Percentiles rank a stretch among this genome's conserved stretches.
These are phyloP conservation scores for Xylaria sp. DNA, from an alignment of 495 filamentous ascomycete species.

Conservation along the genomic window DNA sequence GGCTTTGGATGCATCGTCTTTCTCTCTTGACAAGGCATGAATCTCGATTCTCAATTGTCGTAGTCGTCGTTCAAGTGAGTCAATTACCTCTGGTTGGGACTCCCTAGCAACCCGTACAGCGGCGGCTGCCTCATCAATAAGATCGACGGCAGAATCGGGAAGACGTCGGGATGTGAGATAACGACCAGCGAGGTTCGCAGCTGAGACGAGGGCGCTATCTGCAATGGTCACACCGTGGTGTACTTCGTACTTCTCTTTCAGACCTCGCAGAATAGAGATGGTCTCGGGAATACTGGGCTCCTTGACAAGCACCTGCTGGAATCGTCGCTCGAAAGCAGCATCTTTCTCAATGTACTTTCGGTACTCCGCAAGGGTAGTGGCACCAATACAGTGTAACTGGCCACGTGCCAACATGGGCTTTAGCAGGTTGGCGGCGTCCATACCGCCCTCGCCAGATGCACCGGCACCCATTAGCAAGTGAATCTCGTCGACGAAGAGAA, in stretches of 20 bases:
- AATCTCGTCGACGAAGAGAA: slow-evolving; percentile 98
- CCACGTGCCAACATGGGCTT: slow-evolving; percentile 96
- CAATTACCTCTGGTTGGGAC: slow-evolving; percentile 92
- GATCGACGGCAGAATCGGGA: slow-evolving; percentile 94
- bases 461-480: slow-evolving; percentile 98
- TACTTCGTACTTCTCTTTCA: slow-evolving; percentile 97
- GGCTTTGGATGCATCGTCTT: slow-evolving; percentile 87
- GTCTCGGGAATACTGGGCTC: slow-evolving; percentile 89
- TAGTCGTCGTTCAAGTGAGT: slow-evolving; percentile 85
- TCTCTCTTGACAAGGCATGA: slow-evolving; percentile 89
- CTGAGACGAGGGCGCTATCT: slow-evolving; percentile 89
- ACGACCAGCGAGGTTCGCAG: slow-evolving; percentile 86
- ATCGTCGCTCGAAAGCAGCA: slow-evolving; percentile 94
- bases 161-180: slow-evolving; percentile 90
- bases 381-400: slow-evolving; percentile 96
- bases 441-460: slow-evolving; percentile 90
- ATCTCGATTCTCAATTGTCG: slow-evolving; percentile 97
- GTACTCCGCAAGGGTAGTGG: slow-evolving; percentile 93
- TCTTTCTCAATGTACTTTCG: slow-evolving; percentile 99
- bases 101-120: slow-evolving; percentile 93
- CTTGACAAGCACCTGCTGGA: slow-evolving; percentile 96
- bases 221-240: slow-evolving; percentile 97
- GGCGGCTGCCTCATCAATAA: slow-evolving; percentile 95
- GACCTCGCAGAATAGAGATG: slow-evolving; percentile 92
- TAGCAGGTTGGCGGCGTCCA: slow-evolving; percentile 97